Evolutionary conservation across 2,329 filamentous ascomycete species (phyloP).

Genomic region (Capronia epimyces): DNA sequence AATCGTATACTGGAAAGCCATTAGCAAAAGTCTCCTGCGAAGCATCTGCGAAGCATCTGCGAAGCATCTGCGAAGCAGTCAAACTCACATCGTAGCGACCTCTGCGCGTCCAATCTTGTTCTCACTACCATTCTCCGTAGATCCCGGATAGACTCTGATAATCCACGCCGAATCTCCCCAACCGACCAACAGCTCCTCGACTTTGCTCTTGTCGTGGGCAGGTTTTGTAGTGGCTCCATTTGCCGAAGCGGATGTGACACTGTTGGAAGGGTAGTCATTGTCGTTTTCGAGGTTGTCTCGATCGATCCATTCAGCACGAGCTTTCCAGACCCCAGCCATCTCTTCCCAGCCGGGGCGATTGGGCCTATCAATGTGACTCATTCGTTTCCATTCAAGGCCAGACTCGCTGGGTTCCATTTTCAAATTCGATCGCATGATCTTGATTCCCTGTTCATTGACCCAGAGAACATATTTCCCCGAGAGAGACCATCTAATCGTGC

Average conservation of each 20-base stretch:
- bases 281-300: conserved; percentile 71
- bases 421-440: conserved; percentile 89
- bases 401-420: conserved; percentile 69
- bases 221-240: conserved; percentile 37
- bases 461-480: conserved; percentile 89
- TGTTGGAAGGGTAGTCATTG: conserved; percentile 45
- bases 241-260: conserved; percentile 35
- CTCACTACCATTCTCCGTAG: conserved; percentile 61
- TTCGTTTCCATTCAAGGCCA: conserved; percentile 87
- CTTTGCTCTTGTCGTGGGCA: conserved; percentile 38
- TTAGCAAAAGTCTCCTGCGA: conserved; percentile 29
- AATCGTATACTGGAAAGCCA: conserved; percentile 58
- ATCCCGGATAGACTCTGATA: conserved; percentile 77
- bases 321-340: conserved; percentile 95
- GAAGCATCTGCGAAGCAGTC: no score
- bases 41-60: no score
- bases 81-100: conserved; percentile 80
- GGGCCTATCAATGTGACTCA: conserved; percentile 85
- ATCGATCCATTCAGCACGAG: conserved; percentile 87
- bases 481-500: conserved; percentile 87
- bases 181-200: conserved; percentile 81
- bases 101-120: conserved; percentile 73
- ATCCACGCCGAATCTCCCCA: conserved; percentile 98
- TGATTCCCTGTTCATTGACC: conserved; percentile 95
- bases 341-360: conserved; percentile 86